These are phyloP conservation scores for Cubamyces sp. DNA, from an alignment of 768 basidiomycete species.

Conservation along the genomic window DNA sequence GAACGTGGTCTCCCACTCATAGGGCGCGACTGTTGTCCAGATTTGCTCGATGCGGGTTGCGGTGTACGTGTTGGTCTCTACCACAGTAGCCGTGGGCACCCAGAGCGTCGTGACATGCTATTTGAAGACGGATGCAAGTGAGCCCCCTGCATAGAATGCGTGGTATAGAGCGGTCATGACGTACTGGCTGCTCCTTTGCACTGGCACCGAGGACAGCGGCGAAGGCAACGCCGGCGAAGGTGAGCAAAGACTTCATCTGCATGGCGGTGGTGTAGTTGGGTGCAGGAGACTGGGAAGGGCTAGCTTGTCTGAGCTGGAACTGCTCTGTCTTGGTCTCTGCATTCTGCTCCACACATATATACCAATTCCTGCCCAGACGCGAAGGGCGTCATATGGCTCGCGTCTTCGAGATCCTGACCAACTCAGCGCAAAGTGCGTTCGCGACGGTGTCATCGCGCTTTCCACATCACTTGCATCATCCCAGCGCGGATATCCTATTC, in stretches of 20 bases:
- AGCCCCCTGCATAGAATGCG: not conserved
- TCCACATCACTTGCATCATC: conserved; percentile 21
- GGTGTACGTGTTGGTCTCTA: conserved; percentile 21
- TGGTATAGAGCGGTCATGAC: not conserved
- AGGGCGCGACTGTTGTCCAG: conserved; percentile 21
- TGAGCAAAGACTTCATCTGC: conserved; percentile 20
- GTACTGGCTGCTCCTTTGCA: conserved; percentile 14
- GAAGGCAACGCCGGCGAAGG: conserved; percentile 17
- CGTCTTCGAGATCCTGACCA: conserved; percentile 12
- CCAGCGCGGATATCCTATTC: conserved; percentile 6
- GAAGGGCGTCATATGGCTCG: conserved; percentile 22
- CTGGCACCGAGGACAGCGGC: conserved; percentile 14
- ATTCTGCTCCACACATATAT: conserved; percentile 15
- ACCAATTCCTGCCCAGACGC: not conserved
- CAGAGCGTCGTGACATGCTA: conserved; percentile 19
- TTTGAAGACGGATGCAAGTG: not conserved
- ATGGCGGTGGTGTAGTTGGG: not conserved
- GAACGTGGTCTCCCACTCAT: conserved; percentile 23
- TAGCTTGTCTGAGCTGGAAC: conserved; percentile 11
- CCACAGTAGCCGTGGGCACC: conserved; percentile 22
- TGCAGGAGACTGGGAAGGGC: conserved; percentile 5
- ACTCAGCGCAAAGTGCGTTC: conserved; percentile 6
- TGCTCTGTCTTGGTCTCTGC: not conserved
- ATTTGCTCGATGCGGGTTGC: conserved; percentile 24
- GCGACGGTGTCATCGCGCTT: conserved; percentile 3